A percentile compares a stretch with the other conserved stretches of the same genome.
Evolutionary conservation across 148 eudicot genomes (phyloP).

Genomic region (Drosera capensis): DNA sequence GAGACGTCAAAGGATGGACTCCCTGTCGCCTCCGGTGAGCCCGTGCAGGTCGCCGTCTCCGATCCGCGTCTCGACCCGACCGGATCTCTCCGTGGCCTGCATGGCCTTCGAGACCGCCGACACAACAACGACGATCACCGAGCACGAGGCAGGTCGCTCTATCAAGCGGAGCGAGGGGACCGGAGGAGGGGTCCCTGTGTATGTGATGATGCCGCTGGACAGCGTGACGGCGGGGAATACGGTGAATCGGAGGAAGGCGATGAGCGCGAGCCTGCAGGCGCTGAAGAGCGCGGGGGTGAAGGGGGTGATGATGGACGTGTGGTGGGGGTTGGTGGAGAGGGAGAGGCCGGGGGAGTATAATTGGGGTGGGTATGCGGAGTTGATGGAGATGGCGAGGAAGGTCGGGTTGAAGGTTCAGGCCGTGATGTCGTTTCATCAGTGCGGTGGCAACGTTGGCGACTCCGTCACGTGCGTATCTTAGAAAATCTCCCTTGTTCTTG

Average conservation of each 20-base stretch:
- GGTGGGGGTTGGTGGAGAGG: conserved; percentile 73
- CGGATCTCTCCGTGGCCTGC: conserved; percentile 37
- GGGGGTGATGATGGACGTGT: conserved; percentile 66
- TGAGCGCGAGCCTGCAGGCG: conserved; percentile 51
- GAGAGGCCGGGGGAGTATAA: conserved; percentile 39
- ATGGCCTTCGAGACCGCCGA: conserved; percentile 31
- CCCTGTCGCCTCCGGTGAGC: conserved; percentile 47
- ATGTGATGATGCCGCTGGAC: conserved; percentile 68
- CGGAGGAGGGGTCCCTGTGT: conserved; percentile 50
- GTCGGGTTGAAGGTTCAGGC: conserved; percentile 50
- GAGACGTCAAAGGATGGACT: conserved; percentile 15
- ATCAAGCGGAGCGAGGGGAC: conserved; percentile 7
- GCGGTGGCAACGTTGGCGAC: conserved; percentile 38
- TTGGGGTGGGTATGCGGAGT: conserved; percentile 42
- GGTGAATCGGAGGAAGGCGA: conserved; percentile 47
- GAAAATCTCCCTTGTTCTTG: neutral
- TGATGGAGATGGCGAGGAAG: conserved; percentile 27
- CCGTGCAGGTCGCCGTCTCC: conserved; percentile 17
- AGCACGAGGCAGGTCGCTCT: conserved; percentile 10
- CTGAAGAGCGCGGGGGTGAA: conserved; percentile 37
- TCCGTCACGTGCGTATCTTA: conserved; percentile 12
- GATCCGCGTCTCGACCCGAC: conserved; percentile 16
- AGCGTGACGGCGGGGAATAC: conserved; percentile 44
- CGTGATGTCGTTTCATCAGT: conserved; percentile 60
- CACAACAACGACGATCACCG: conserved; percentile 1